phyloP scores from a whole-genome alignment of 2,329 filamentous ascomycete species.

The Diaporthe caulivora region DNA sequence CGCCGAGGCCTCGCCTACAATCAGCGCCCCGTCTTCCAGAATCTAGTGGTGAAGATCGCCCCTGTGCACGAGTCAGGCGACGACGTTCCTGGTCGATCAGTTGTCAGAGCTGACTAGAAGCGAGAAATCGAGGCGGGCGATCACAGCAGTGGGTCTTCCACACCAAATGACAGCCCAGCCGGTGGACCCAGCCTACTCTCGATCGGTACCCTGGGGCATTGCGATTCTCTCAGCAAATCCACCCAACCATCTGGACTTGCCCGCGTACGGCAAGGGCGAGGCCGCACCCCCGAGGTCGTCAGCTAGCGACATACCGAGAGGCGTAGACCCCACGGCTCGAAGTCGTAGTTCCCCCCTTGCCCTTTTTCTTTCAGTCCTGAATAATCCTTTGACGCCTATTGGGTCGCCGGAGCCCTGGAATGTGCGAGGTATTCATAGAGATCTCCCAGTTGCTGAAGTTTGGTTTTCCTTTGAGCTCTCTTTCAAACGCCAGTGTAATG shows the following conservation, averaged over 20 bases:
- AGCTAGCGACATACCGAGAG: not conserved
- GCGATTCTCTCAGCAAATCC: conserved; percentile 3
- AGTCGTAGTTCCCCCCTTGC: not conserved
- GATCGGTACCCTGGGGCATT: not conserved
- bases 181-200: not conserved
- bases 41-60: not conserved
- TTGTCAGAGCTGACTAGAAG: not conserved
- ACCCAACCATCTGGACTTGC: not conserved
- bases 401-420: not conserved
- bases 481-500: not conserved
- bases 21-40: not conserved
- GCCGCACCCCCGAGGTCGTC: not conserved
- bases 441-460: not conserved
- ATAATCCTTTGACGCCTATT: conserved; percentile 20
- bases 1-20: not conserved
- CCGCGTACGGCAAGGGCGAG: not conserved
- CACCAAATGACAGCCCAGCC: conserved; percentile 1
- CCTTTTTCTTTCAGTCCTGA: not conserved
- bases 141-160: not conserved
- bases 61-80: not conserved
- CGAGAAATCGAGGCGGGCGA: conserved; percentile 11
- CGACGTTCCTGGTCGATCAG: not conserved
- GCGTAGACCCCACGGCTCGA: not conserved
- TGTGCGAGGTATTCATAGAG: not conserved
- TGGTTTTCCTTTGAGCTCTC: not conserved